These are phyloP conservation scores for Debaryomyces nepalensis DNA, from an alignment of 1,139 yeast genomes.

Conservation along the genomic window DNA sequence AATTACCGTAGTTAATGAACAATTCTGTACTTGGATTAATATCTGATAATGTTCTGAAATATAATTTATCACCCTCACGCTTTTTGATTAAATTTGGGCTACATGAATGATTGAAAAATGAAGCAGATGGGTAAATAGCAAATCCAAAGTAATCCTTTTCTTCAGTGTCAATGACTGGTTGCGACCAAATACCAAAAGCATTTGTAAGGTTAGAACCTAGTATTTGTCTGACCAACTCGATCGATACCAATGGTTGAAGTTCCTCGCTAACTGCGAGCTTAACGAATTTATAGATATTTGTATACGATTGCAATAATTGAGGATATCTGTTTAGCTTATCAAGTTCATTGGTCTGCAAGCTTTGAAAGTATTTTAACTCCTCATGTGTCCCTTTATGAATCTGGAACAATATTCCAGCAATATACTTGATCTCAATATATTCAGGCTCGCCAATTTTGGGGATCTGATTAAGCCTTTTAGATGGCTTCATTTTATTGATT, in stretches of 20 bases:
- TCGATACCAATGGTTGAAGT: slow-evolving; percentile 44
- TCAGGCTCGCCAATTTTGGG: slow-evolving; percentile 44
- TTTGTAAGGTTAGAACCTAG: slow-evolving; percentile 72
- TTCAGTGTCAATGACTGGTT: slow-evolving; percentile 34
- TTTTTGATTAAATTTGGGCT: slow-evolving; percentile 49
- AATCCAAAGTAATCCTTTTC: slow-evolving; percentile 70
- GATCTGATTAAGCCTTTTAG: slow-evolving; percentile 32
- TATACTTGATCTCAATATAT: slow-evolving; percentile 44
- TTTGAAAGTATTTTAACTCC: slow-evolving; percentile 35
- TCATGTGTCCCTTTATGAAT: slow-evolving; percentile 21
- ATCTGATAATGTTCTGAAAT: slow-evolving; percentile 32
- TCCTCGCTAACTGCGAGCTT: slow-evolving; percentile 43
- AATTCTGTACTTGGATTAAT: slow-evolving; percentile 54
- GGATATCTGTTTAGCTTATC: slow-evolving; percentile 56
- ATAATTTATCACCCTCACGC: slow-evolving; percentile 26
- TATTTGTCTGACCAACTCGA: slow-evolving; percentile 48
- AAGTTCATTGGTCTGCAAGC: slow-evolving; percentile 60
- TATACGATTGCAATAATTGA: slow-evolving; percentile 53
- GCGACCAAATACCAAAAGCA: slow-evolving; percentile 77
- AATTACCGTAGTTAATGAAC: slow-evolving; percentile 66
- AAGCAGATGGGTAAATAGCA: slow-evolving; percentile 68
- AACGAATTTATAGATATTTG: slow-evolving; percentile 56
- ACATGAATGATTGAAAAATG: slow-evolving; percentile 74
- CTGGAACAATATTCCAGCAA: slow-evolving; percentile 36
- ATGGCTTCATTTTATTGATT: slow-evolving; percentile 29